These are phyloP conservation scores for Candida railenensis DNA, from an alignment of 805 yeast species.

Conservation along the genomic window DNA sequence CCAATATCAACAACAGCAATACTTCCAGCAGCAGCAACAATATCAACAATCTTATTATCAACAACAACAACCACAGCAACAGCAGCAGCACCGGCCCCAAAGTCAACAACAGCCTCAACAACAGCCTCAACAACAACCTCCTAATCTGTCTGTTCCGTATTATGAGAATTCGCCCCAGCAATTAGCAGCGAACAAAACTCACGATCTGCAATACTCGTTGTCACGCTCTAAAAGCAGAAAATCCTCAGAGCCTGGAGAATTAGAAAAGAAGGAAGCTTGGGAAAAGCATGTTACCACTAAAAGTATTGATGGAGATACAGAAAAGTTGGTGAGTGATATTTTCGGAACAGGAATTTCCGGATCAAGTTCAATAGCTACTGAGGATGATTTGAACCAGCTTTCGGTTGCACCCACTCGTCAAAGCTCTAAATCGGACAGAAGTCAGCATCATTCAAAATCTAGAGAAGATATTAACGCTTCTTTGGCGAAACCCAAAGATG, in stretches of 20 bases:
- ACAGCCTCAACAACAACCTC: neutral
- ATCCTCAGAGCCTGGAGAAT: constrained; percentile 13
- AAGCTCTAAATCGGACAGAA: constrained; percentile 18
- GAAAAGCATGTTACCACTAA: constrained; percentile 15
- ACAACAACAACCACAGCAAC: constrained; percentile 8
- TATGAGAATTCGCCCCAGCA: neutral
- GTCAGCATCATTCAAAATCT: constrained; percentile 4
- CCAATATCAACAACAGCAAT: constrained; percentile 9
- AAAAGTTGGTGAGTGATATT: constrained; percentile 40
- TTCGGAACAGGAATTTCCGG: constrained; percentile 24
- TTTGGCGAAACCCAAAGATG: neutral
- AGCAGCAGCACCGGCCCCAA: constrained; percentile 10
- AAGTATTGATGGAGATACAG: constrained; percentile 30
- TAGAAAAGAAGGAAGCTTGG: constrained; percentile 39
- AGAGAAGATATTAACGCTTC: constrained; percentile 1
- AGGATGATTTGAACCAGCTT: neutral
- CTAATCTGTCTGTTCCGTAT: neutral
- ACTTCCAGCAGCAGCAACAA: constrained; percentile 10
- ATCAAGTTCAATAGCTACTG: constrained; percentile 6
- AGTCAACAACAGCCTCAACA: constrained; percentile 3
- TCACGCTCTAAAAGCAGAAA: constrained; percentile 2
- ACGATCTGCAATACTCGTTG: neutral
- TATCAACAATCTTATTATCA: constrained; percentile 5
- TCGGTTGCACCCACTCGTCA: constrained; percentile 10
- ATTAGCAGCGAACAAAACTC: neutral